Base-by-base conservation (phyloP, 2,329 filamentous ascomycete genomes). In the Penicillium nordicum region DNA sequence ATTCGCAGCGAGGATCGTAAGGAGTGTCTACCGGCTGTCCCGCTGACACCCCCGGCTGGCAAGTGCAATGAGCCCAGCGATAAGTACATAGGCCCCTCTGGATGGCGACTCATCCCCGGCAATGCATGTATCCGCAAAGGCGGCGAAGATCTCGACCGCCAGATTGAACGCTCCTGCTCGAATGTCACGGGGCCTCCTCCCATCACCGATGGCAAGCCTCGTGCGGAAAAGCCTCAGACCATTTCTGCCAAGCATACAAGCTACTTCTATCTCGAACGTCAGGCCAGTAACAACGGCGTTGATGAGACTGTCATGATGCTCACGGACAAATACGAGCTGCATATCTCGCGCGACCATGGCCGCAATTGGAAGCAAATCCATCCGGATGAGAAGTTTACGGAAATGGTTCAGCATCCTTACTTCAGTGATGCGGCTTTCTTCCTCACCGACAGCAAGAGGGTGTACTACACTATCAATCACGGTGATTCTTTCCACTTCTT, bases 41-140 rank as follows among this genome's bases (percentile, higher is more conserved):
- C 83, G 3, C 72, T 96, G 42, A 72, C 79, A 2, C 78, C 85
- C 2, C 92, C 92, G 0, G 82, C 89, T 45, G 90, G 85, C 8
- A 82, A 84, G 29, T 99, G 94, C 74, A 84, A 88, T 68, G 82
- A 85, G 41, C 79, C 83, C 3, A 83, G 87, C 9, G 88, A 88
- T 57, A 91, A 80, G 2, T 99, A 92, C 75, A 86, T 82, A 74
- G 94, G 91, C 12, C 89, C 88, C 3, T 96, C 92, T 30, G 94
- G 94, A 27, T 99, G 91, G 84, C 87, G 93, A 57, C 82, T 93
- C 64, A 97, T 99, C 58, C 93, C 94, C 0, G 90, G 89, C 27
- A 88, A 93, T 71, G 83, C 82, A 25, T 93, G 90, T 74, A 83
- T 85, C 63, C 78, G 84, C 45, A 71, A 77, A 12, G 81, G 78